These are phyloP conservation scores for Trypanosoma cruzi DNA, from an alignment of 208 protist genomes.

Conservation along the genomic window DNA sequence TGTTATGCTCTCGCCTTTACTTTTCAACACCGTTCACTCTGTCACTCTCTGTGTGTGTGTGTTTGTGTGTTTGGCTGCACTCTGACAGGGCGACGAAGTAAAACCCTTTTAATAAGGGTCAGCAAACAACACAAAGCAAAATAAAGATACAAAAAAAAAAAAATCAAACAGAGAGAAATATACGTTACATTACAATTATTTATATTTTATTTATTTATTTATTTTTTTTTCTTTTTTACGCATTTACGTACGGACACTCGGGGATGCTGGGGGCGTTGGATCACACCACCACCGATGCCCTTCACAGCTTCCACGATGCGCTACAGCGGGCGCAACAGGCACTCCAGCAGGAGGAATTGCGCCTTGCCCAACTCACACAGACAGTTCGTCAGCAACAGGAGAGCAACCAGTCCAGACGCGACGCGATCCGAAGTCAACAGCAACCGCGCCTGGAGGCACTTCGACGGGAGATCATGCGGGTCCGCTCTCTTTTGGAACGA, in stretches of 20 bases:
- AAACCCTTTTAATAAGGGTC: too few species aligned
- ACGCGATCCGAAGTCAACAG: constrained; percentile 29
- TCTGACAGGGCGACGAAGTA: neutral
- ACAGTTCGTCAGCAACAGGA: constrained; percentile 22
- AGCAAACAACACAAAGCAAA: too few species aligned
- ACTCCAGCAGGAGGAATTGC: constrained; percentile 43
- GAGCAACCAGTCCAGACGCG: constrained; percentile 8
- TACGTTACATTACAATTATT: neutral
- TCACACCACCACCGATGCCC: constrained; percentile 33
- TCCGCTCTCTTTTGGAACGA: constrained; percentile 22
- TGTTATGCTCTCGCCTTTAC: too few species aligned
- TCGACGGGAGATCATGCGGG: constrained; percentile 37
- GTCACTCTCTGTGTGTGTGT: too few species aligned
- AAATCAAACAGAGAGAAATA: neutral
- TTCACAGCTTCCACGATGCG: constrained; percentile 44
- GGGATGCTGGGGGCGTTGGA: constrained; percentile 46
- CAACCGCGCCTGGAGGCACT: constrained; percentile 37
- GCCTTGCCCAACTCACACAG: constrained; percentile 17
- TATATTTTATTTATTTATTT: too few species aligned
- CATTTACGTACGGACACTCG: too few species aligned
- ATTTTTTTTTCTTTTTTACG: neutral
- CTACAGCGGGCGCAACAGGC: constrained; percentile 36
- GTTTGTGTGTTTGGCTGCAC: too few species aligned
- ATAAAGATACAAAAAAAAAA: neutral
- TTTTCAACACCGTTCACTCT: too few species aligned